Evolutionary conservation across 768 basidiomycete genomes (phyloP).

Genomic region (Austroboletus festivus): DNA sequence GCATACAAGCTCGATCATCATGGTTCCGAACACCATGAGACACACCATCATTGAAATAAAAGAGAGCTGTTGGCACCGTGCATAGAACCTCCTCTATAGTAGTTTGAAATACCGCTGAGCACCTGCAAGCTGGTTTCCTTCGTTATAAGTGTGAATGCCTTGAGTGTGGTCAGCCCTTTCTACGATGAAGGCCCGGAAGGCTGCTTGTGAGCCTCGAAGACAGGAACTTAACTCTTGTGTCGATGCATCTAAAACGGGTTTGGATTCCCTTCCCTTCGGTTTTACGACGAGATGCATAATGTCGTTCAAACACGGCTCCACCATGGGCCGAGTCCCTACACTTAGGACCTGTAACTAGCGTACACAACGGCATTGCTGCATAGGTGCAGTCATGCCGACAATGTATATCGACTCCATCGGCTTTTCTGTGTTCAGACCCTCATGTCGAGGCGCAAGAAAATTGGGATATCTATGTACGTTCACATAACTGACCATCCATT

Average conservation of each 20-base stretch:
- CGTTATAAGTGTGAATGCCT: background rate
- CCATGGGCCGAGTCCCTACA: too few species aligned
- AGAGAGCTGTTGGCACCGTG: background rate
- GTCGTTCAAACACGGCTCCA: too few species aligned
- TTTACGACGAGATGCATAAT: too few species aligned
- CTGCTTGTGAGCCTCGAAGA: too few species aligned
- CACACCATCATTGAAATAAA: conserved; percentile 42
- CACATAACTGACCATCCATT: conserved; percentile 3
- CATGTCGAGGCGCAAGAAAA: background rate
- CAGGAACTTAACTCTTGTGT: too few species aligned
- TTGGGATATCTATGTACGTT: background rate
- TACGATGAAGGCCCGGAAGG: too few species aligned
- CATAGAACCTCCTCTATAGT: conserved; percentile 16
- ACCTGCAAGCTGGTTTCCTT: background rate
- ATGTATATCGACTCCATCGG: background rate
- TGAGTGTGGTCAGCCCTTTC: too few species aligned
- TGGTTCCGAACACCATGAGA: conserved; percentile 49
- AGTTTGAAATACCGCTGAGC: conserved; percentile 10
- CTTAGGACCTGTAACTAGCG: too few species aligned
- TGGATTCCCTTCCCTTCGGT: too few species aligned
- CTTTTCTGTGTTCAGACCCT: background rate
- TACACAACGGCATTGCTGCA: too few species aligned
- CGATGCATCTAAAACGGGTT: too few species aligned
- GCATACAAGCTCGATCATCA: conserved; percentile 76
- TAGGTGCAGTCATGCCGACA: background rate